Percentiles rank a stretch among this genome's conserved stretches.
Conservation (phyloP, 192 early-diverging fungal genomes). For the Blastocladiella britannica region DNA sequence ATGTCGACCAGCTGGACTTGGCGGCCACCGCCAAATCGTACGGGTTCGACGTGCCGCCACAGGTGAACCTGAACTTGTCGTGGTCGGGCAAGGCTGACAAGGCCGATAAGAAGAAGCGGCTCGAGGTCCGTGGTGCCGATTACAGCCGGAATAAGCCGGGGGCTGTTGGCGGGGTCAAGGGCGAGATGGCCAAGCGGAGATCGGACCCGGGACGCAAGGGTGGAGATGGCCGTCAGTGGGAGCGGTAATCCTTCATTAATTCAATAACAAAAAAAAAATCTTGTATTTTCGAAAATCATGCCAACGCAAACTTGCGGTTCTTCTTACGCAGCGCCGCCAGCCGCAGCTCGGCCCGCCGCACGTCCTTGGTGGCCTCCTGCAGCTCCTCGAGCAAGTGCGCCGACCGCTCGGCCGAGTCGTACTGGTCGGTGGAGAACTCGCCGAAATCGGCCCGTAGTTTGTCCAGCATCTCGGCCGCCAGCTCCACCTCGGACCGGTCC, state of each 20-base stretch:
- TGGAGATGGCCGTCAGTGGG: not conserved
- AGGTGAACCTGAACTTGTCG: constrained; percentile 44
- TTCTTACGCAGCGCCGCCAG: not conserved
- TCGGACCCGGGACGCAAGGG: not conserved
- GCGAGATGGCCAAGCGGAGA: not conserved
- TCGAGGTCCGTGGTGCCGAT: not conserved
- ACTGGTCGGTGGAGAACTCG: not conserved
- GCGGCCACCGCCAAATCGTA: constrained; percentile 80
- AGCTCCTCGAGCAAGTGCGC: not conserved
- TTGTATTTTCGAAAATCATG: not conserved
- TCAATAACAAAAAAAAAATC: too few species aligned
- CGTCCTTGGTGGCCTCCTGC: not conserved
- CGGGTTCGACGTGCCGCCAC: constrained; percentile 88
- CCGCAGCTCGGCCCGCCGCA: not conserved
- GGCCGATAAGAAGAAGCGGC: not conserved
- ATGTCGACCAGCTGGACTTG: constrained; percentile 76
- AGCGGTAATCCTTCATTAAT: too few species aligned
- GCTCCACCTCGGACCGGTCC: not conserved
- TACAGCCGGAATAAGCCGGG: not conserved
- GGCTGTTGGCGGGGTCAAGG: not conserved
- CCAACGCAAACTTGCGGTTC: not conserved
- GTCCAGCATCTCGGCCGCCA: not conserved
- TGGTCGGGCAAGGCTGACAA: not conserved
- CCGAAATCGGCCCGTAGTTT: not conserved
- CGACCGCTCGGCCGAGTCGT: too few species aligned